Evolutionary conservation across 352 stramenopile genomes (phyloP).

Genomic region (Aphanomyces invadans): DNA sequence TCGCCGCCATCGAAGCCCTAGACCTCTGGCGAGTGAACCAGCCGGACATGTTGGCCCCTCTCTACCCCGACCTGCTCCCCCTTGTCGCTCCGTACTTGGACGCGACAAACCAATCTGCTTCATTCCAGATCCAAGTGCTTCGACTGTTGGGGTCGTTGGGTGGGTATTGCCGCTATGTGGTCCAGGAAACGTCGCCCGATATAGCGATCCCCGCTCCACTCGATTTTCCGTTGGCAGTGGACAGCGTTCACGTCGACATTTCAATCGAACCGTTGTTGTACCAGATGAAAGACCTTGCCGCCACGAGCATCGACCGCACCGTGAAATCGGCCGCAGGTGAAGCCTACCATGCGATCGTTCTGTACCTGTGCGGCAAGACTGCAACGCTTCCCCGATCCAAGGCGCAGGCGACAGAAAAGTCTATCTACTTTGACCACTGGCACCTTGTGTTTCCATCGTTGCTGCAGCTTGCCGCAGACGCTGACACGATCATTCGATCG

Average conservation of each 20-base stretch:
- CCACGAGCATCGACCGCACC: constrained; percentile 42
- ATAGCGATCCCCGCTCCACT: constrained; percentile 37
- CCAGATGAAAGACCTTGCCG: constrained; percentile 44
- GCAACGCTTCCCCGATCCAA: constrained; percentile 48
- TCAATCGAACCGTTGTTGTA: constrained; percentile 41
- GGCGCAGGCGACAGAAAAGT: constrained; percentile 41
- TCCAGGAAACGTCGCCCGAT: constrained; percentile 24
- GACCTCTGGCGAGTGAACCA: constrained; percentile 45
- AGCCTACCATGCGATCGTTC: constrained; percentile 58
- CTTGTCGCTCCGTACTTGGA: constrained; percentile 48
- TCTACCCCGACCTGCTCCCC: constrained; percentile 40
- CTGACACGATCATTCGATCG: constrained; percentile 57
- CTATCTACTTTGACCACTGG: constrained; percentile 56
- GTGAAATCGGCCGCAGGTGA: constrained; percentile 59
- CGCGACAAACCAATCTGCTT: constrained; percentile 29
- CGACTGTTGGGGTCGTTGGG: constrained; percentile 47
- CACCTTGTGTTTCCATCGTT: constrained; percentile 39
- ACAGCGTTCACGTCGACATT: constrained; percentile 30
- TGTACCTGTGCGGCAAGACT: constrained; percentile 64
- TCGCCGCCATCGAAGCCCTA: constrained; percentile 43
- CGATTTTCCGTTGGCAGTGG: constrained; percentile 26
- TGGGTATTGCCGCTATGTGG: constrained; percentile 38
- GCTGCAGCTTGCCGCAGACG: constrained; percentile 50
- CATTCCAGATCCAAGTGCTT: constrained; percentile 56
- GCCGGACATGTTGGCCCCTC: constrained; percentile 28